These are phyloP conservation scores for Plantago major DNA, from an alignment of 257 asterid genomes.

Conservation along the genomic window DNA sequence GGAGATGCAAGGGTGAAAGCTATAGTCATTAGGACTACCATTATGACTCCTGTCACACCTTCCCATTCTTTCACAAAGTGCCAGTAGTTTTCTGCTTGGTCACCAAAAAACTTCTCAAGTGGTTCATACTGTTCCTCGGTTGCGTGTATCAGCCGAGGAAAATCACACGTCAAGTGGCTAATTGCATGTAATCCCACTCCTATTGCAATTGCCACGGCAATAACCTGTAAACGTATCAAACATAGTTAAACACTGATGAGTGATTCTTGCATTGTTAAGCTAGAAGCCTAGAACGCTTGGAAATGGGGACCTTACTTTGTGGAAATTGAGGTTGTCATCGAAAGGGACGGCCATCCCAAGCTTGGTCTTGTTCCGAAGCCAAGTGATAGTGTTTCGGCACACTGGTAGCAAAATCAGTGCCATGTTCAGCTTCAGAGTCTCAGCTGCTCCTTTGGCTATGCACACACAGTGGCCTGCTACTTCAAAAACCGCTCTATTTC, in stretches of 20 bases:
- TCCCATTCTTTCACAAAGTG: constrained; percentile 63
- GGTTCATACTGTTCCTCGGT: constrained; percentile 47
- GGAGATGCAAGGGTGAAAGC: constrained; percentile 87
- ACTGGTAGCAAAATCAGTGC: constrained; percentile 79
- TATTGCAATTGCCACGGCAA: constrained; percentile 66
- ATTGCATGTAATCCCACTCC: constrained; percentile 78
- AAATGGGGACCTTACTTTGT: constrained; percentile 45
- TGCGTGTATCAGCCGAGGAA: constrained; percentile 63
- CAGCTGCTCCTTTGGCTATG: constrained; percentile 96
- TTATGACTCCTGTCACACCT: constrained; percentile 76
- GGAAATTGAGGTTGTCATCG: constrained; percentile 92
- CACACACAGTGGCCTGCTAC: constrained; percentile 90
- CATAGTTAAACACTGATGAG: neutral
- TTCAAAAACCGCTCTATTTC: constrained; percentile 37
- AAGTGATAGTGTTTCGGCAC: constrained; percentile 84
- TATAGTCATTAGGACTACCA: constrained; percentile 82
- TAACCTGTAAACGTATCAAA: constrained; percentile 36
- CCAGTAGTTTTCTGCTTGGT: constrained; percentile 70
- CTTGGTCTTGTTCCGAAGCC: constrained; percentile 88
- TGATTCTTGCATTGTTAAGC: too few species aligned
- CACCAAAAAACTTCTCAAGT: constrained; percentile 56
- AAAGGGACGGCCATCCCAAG: constrained; percentile 77
- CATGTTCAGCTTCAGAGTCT: constrained; percentile 91
- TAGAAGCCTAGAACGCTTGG: too few species aligned
- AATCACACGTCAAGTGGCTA: constrained; percentile 77